These are phyloP conservation scores for Allomyces javanicus DNA, from an alignment of 192 early-diverging fungal genomes.

Conservation along the genomic window DNA sequence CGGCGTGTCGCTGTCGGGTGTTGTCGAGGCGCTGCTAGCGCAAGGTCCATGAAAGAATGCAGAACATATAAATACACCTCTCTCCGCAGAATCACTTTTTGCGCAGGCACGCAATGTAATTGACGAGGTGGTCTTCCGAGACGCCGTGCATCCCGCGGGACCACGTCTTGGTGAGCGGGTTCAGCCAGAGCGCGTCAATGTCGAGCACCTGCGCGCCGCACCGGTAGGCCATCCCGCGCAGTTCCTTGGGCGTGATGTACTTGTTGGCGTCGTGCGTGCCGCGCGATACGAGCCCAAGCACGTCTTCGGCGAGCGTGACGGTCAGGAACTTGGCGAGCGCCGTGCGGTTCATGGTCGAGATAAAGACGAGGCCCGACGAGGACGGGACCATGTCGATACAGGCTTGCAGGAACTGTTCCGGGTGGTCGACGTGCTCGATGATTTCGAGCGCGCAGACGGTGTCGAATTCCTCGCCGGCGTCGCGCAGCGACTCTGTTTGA, in stretches of 20 bases:
- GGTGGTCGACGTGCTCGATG: slow-evolving; percentile 76
- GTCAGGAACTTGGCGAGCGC: slow-evolving; percentile 51
- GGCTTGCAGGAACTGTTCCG: slow-evolving; percentile 42
- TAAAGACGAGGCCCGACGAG: slow-evolving; percentile 51
- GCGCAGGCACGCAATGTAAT: not conserved
- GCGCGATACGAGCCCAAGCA: slow-evolving; percentile 50
- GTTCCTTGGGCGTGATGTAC: slow-evolving; percentile 63
- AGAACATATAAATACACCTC: no score
- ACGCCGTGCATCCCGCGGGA: not conserved
- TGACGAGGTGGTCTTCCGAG: not conserved
- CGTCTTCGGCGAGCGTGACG: slow-evolving; percentile 59
- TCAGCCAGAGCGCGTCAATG: slow-evolving; percentile 29
- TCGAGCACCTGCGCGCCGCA: slow-evolving; percentile 23
- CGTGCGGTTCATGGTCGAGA: slow-evolving; percentile 87
- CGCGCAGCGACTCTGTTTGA: slow-evolving; percentile 28
- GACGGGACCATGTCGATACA: slow-evolving; percentile 30
- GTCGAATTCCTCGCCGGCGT: slow-evolving; percentile 40
- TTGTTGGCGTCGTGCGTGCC: slow-evolving; percentile 76
- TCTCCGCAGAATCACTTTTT: no score
- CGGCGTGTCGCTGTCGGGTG: no score
- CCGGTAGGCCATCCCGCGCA: slow-evolving; percentile 24
- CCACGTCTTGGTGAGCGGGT: slow-evolving; percentile 25
- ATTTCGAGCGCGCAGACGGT: slow-evolving; percentile 72
- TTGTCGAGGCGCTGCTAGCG: no score
- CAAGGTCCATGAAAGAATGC: no score